These are phyloP conservation scores for Ulmus americana DNA, from an alignment of 331 rosid genomes.

Conservation along the genomic window DNA sequence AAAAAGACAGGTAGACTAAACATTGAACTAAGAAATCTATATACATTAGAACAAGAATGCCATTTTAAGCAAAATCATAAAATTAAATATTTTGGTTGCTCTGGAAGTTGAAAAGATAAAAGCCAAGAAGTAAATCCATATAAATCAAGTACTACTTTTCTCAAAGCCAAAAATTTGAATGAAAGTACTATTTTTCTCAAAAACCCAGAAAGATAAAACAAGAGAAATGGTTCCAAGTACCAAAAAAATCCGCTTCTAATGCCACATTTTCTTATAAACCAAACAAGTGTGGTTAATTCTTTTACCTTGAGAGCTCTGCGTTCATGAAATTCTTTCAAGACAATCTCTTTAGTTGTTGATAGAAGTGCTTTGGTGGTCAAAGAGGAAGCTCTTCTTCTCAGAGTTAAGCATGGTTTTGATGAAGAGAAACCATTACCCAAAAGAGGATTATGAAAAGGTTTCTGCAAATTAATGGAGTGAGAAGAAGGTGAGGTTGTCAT, in stretches of 20 bases:
- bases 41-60: background rate
- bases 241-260: no score
- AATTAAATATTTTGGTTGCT: background rate
- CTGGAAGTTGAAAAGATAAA: no score
- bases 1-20: no score
- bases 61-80: background rate
- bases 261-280: no score
- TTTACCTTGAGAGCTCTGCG: constrained; percentile 73
- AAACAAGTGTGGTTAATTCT: background rate
- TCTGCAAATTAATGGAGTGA: constrained; percentile 31
- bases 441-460: constrained; percentile 41
- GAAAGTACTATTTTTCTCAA: background rate
- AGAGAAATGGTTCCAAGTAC: background rate
- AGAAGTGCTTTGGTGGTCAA: constrained; percentile 46
- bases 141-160: background rate
- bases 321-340: constrained; percentile 59
- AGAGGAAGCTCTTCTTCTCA: constrained; percentile 38
- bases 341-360: constrained; percentile 49
- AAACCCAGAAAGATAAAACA: constrained; percentile 4
- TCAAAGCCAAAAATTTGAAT: background rate
- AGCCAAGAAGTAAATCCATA: background rate
- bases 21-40: no score
- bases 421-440: constrained; percentile 21
- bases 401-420: constrained; percentile 34
- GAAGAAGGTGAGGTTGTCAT: constrained; percentile 46